These are phyloP conservation scores for Lasiosphaeria miniovina DNA, from an alignment of 495 filamentous ascomycete species.

Conservation along the genomic window DNA sequence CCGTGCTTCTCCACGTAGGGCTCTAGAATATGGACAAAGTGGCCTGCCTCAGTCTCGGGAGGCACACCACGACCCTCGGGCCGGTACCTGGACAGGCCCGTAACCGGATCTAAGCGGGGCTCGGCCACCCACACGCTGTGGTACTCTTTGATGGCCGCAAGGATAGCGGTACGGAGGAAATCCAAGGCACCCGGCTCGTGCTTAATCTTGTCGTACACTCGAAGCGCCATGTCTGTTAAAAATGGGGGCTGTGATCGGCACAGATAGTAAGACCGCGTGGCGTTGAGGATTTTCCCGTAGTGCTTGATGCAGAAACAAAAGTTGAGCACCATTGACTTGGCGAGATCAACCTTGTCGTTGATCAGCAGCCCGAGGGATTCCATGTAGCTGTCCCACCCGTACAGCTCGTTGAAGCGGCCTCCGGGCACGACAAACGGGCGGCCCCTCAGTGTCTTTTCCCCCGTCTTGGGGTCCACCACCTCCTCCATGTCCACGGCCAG, in stretches of 20 bases:
- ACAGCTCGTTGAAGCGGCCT: slow-evolving; percentile 94
- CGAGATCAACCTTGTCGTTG: slow-evolving; percentile 76
- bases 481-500: slow-evolving; percentile 88
- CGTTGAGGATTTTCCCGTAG: slow-evolving; percentile 97
- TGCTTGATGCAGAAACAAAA: slow-evolving; percentile 98
- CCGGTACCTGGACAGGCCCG: slow-evolving; percentile 86
- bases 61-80: slow-evolving; percentile 88
- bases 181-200: slow-evolving; percentile 71
- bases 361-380: slow-evolving; percentile 81
- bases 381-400: slow-evolving; percentile 98
- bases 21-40: slow-evolving; percentile 81
- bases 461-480: slow-evolving; percentile 58
- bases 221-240: slow-evolving; percentile 92
- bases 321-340: slow-evolving; percentile 89
- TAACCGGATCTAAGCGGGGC: slow-evolving; percentile 73
- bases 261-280: slow-evolving; percentile 93
- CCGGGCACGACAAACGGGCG: slow-evolving; percentile 94
- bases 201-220: slow-evolving; percentile 83
- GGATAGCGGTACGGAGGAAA: slow-evolving; percentile 71
- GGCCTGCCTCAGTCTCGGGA: slow-evolving; percentile 85
- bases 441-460: slow-evolving; percentile 65
- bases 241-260: slow-evolving; percentile 93
- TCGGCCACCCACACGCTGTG: slow-evolving; percentile 81
- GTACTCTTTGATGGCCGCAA: slow-evolving; percentile 97
- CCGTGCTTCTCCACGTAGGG: slow-evolving; percentile 84